Base-by-base conservation (phyloP, 2,329 filamentous ascomycete genomes). In the Coniochaeta prunicola region DNA sequence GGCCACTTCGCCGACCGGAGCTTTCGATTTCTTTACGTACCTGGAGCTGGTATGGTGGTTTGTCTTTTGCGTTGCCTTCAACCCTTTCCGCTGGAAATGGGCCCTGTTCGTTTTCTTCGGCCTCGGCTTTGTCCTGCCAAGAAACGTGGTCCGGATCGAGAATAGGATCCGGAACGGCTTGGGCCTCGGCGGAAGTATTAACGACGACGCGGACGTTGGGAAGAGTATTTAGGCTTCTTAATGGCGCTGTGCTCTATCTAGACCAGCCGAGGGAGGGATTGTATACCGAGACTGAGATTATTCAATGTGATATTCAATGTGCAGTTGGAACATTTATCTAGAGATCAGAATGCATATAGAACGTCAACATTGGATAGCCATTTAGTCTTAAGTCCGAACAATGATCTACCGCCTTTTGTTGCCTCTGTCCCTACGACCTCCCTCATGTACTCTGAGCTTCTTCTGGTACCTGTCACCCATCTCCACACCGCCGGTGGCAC, bases 31-130 rank as follows among this genome's bases (percentile, higher is more conserved):
- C 75, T 94, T 96, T 70, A 96, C 91, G 0, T 96, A 96, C 66
- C 80, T 89, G 0, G 91, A 96, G 72, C 75, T 96, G 56, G 69
- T 94, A 4, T 96, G 90, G 78, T 96, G 91, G 91, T 94, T 93
- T 64, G 70, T 85, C 6, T 96, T 94, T 67, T 88, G 88, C 59
- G 85, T 93, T 45, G 75, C 81, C 4, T 81, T 94, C 66, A 96
- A 96, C 68, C 91, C 91, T 0, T 96, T 96, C 72, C 77, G 91
- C 9, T 96, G 91, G 90, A 96, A 96, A 76, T 96, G 91, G 91
- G 89, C 87, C 0, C 69, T 86, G 0, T 96, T 96, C 69, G 90
- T 96, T 17, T 86, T 96, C 66, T 88, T 88, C 60, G 91, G 91
- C 0, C 70, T 93, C 31, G 90, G 89, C 0, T 78, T 82, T 48